Evolutionary conservation across 2,329 filamentous ascomycete genomes (phyloP), one percentile per base, ranked within the genome.

Genomic region (Alternaria sp.): DNA sequence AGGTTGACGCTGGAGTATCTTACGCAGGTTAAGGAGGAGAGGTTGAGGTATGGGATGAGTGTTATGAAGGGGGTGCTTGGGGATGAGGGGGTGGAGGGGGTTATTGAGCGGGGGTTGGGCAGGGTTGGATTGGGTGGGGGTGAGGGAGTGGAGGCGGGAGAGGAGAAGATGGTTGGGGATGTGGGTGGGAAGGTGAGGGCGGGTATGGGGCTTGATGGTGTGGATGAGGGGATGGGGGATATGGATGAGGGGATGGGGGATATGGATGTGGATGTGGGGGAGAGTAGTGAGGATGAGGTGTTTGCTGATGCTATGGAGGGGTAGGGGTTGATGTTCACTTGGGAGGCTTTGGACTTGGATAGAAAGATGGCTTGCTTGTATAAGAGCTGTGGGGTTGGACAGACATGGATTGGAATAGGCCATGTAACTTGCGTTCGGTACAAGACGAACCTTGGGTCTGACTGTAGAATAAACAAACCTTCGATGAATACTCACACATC

Each of bases 1-100:
- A 71, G 77, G 60, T 58, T 74, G 32, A 79, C 84, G 10, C 59
- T 83, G 28, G 68, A 57, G 25, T 76, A 84, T 47, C 67, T 86
- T 4, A 21, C 21, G 21, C 21, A 21, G 15, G 76, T 84, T 36
- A 66, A 43, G 64, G 67, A 64, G 52, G 23, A 62, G 61, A 51
- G 77, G 61, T n/a, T 69, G 57, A 65, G 32, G 45, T 66, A 56
- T 40, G 73, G 62, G 26, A 36, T 43, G 64, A 57, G 19, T 60
- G 50, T 75, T 54, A 58, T 75, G 68, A 52, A 36, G 59, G 66
- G 54, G 19, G 54, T 71, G 19, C 32, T 49, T 3, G 59, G 62
- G 1, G 28, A 30, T 11, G 57, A 40, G 32, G 50, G 25, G 13
- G 55, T 62, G 9, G 32, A 49, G 23, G 30, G 45, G 1, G 54